Evolutionary conservation across 2,329 filamentous ascomycete genomes (phyloP), one percentile per base, ranked within the genome.

Genomic region (Fusarium burgessii): DNA sequence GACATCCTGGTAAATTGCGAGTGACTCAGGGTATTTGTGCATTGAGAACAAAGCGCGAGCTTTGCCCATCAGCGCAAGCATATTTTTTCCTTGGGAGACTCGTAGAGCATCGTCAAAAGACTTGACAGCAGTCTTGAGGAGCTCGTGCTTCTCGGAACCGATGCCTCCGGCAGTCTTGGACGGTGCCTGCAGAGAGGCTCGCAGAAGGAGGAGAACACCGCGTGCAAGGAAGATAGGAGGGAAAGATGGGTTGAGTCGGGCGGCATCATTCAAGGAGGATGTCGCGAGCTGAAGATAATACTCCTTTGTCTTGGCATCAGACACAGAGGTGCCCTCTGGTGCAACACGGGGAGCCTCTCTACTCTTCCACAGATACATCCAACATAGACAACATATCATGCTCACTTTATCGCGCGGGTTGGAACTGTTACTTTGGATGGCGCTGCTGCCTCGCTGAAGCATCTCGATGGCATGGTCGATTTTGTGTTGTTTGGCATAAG

Each of bases 401-500:
- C 91, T 94, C 76, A 97, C 89, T 79, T 93, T 93, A 83, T 98
- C 95, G 73, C 95, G 92, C 43, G 91, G 88, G 68, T 91, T 91
- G 75, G 89, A 89, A 70, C 90, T 90, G 77, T 90, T 90, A 60
- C 86, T 87, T 76, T 94, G 90, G 74, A 90, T 87, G 68, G 92
- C 93, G 66, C 88, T 87, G 74, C 93, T 86, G 51, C 93, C 94
- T 76, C 93, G 92, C 52, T 91, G 89, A 73, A 92, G 84, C 84
- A 91, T 91, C 80, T 92, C 90, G 75, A 92, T 91, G 62, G 90
- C 89, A 83, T 96, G 93, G 78, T 98, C 95, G 68, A 96, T 89
- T 83, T 97, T 97, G 78, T 92, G 91, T 83, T 97, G 94, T 84
- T 98, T 99, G 42, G 96, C 95, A 78, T 99, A 99, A 50, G 95